Evolutionary conservation across 2,329 filamentous ascomycete genomes (phyloP).

Genomic region (Trichoderma guizhouense): DNA sequence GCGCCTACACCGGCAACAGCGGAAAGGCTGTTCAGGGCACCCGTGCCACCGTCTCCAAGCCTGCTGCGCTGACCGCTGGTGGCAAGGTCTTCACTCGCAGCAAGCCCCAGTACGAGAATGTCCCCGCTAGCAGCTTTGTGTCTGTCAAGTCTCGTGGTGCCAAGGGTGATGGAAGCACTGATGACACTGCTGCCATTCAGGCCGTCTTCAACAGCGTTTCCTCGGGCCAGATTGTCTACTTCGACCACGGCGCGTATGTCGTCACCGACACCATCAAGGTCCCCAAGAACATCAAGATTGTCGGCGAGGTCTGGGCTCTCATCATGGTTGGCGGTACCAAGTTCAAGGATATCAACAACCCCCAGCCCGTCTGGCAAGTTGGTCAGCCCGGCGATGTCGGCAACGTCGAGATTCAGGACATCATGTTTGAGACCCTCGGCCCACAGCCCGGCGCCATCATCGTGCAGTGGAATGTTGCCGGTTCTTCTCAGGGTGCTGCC

Average conservation of each 20-base stretch:
- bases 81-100: conserved; percentile 77
- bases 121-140: conserved; percentile 67
- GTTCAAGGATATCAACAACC: conserved; percentile 73
- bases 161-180: conserved; percentile 80
- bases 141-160: conserved; percentile 81
- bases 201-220: conserved; percentile 66
- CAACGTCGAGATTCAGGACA: conserved; percentile 79
- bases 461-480: conserved; percentile 85
- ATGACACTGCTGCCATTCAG: conserved; percentile 85
- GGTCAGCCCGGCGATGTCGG: conserved; percentile 74
- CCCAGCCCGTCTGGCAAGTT: conserved; percentile 80
- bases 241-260: conserved; percentile 72
- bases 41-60: conserved; percentile 57
- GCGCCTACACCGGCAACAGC: conserved; percentile 56
- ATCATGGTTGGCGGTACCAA: conserved; percentile 76
- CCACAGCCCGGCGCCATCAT: conserved; percentile 83
- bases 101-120: conserved; percentile 81
- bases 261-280: conserved; percentile 68
- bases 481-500: conserved; percentile 61
- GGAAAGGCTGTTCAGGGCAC: conserved; percentile 58
- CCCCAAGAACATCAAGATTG: conserved; percentile 79
- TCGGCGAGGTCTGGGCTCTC: conserved; percentile 86
- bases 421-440: conserved; percentile 81
- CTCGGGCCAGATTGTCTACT: conserved; percentile 65
- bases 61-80: conserved; percentile 59